Evolutionary conservation across 2,329 filamentous ascomycete genomes (phyloP), one percentile per base, ranked within the genome.

Genomic region (Cladosporium sphaerospermum): DNA sequence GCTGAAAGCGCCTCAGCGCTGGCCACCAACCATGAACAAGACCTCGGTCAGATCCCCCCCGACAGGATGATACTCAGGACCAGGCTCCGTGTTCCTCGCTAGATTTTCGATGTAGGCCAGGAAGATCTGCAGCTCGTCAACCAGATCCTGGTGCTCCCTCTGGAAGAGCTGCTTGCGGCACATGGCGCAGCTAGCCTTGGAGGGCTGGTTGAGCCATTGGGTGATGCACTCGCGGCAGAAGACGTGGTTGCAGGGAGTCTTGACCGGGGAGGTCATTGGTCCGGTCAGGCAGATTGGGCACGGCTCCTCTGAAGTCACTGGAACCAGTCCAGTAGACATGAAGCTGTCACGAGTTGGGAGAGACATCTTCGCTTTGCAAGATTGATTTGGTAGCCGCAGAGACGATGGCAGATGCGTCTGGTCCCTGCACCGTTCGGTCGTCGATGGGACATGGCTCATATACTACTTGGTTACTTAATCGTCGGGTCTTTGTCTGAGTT

Each of bases 201-300:
- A 2, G 36, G 36, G 42, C 13, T 44, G 42, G 16, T 9, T 36
- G n/a, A 54, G 42, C 47, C 53, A 54, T 28, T 34, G 19, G 2
- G 39, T 45, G 37, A 54, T 52, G 47, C 53, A 54, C 7, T 23
- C 23, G 4, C 28, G 39, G 53, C 53, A 54, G 42, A 51, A 52
- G 42, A 46, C 18, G 19, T 54, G 53, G 11, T 45, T 18, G 36
- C 53, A 54, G 3, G 53, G 23, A 14, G n/a, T 14, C 8, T 31
- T 11, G 31, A 54, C 53, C 1, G 53, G 47, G 2, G 13, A 9
- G 8, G 32, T 13, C 46, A 52, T 51, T 5, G 45, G 39, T 14
- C 52, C 48, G 19, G 2, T 33, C 8, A 14, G 11, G 40, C 48
- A 44, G 16, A 51, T 51, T 13, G 40, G 2, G 40, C 48, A 51